Conservation (phyloP, 23 red algal genomes). For the Chondrus crispus region DNA sequence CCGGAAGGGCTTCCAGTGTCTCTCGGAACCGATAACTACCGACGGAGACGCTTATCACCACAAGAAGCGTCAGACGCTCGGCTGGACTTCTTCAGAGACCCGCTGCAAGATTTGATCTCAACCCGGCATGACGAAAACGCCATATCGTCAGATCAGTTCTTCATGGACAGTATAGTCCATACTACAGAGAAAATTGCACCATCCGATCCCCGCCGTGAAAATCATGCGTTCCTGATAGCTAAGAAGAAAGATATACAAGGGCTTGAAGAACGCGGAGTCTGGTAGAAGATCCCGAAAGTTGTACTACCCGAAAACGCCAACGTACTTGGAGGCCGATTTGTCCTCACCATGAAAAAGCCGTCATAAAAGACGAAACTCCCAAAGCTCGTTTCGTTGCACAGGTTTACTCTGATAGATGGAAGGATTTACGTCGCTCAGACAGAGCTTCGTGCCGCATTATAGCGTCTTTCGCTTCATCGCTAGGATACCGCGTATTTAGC, state of each 20-base stretch:
- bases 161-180: too few relatives aligned
- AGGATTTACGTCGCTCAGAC: neutral
- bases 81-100: too few relatives aligned
- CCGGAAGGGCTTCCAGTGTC: neutral
- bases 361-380: neutral
- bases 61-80: too few relatives aligned
- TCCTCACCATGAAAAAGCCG: neutral
- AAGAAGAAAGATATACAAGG: neutral
- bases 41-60: too few relatives aligned
- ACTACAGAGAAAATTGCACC: neutral
- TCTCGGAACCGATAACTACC: too few relatives aligned
- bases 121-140: too few relatives aligned
- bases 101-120: too few relatives aligned
- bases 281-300: neutral
- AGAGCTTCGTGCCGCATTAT: neutral
- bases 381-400: neutral
- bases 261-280: neutral
- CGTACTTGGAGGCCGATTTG: neutral
- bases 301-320: neutral
- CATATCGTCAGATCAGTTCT: too few relatives aligned
- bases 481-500: neutral
- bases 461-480: neutral
- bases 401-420: neutral
- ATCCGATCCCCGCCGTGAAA: neutral
- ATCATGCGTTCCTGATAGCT: neutral